Evolutionary conservation across 441 rosid species (phyloP), one percentile per base, ranked within the genome.

Genomic region (Rhodomyrtus psidioides): DNA sequence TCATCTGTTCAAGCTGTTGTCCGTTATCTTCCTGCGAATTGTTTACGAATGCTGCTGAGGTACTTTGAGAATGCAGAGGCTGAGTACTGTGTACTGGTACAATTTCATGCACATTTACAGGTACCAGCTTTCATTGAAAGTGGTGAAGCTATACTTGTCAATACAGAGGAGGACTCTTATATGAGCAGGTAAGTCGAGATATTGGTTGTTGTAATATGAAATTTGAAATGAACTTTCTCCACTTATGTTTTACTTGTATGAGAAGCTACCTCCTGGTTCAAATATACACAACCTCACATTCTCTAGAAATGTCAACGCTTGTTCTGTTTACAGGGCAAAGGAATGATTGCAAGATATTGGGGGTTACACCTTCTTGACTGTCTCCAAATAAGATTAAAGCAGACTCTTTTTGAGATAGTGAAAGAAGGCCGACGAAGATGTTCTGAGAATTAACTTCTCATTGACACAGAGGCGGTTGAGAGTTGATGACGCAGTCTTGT

Each of bases 81-180:
- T 70, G 49, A 70, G 44, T 34, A 26, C 79, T 34, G 49, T 70
- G 49, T 39, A 10, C 79, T 34, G 79, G 49, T 23, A 70, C 79
- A 70, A 70, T 34, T 70, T 65, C 17, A 34, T 58, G 34, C 59
- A 58, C 83, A 82, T 85, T 76, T 46, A 53, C 92, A 97, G 99
- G 97, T 96, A 85, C 98, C 98, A 17, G 62, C 96, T 56, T 96
- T 94, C 92, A 92, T 97, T 57, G 95, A 93, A 83, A 88, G 83
- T 62, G 99, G 98, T 23, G 98, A 97, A 89, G 94, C 89, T 90
- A 91, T 97, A 84, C 90, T 95, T 87, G 90, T 97, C 82, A 92
- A 92, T 89, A 93, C 99, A 7, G 94, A 89, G 30, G 96, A 96
- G 24, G 91, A 93, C 87, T 87, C 98, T 79, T 97, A 89, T 85